Evolutionary conservation across 176 grass and related monocot genomes (phyloP), one percentile per base, ranked within the genome.

Genomic region (Guadua angustifolia): DNA sequence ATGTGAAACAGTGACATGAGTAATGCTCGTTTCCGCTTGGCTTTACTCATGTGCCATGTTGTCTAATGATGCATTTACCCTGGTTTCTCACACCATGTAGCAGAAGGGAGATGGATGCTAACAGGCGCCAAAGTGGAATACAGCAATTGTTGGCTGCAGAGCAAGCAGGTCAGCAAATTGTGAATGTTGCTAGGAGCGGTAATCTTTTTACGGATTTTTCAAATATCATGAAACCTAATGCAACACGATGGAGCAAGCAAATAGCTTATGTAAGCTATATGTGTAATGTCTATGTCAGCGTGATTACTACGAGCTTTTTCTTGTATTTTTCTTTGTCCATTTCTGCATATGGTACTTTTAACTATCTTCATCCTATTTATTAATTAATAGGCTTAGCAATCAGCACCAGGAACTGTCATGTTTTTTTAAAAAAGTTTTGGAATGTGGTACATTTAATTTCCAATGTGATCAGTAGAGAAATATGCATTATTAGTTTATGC

Each of bases 101-200:
- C 67, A 45, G 40, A 45, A 70, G 21, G 63, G 77, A 86, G 59
- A 97, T 97, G 94, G 94, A 97, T 9, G 1, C 90, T 1, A 92
- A 56, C 68, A 91, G 92, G 58, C 90, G 92, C 67, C 90, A 91
- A 55, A 92, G 85, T 71, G 95, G 92, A 81, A 97, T 97, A 44
- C 95, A 94, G 74, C 95, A 97, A 74, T 88, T 97, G 64, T 76
- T 94, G 90, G 88, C 95, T 71, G 95, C 92, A 42, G 95, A 97
- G 81, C 90, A 97, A 80, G 95, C 94, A 13, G 92, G 92, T 50
- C 94, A 97, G 72, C 94, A 90, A 67, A 97, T 90, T 78, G 90
- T 97, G 32, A 94, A 86, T 85, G 64, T 83, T 36, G 89, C 94
- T 40, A 92, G 92, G 78, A 79, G 47, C 60, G 94, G 94, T 97